A percentile compares a stretch with the other conserved stretches of the same genome.
phyloP scores from a whole-genome alignment of 495 filamentous ascomycete genomes.

The Penicillium macrosclerotiorum region DNA sequence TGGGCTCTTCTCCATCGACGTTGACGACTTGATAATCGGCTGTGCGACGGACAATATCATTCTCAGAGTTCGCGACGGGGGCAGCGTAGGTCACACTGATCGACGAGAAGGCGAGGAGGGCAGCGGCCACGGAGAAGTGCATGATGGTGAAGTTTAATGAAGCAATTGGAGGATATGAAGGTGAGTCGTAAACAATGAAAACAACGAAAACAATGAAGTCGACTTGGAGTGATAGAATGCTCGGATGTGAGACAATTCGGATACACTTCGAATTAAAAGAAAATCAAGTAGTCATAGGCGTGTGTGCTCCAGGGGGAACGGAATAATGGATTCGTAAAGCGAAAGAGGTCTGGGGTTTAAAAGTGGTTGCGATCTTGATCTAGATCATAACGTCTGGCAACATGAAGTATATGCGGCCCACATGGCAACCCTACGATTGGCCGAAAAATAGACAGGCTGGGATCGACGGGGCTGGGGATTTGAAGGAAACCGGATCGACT shows the following conservation, averaged over 20 bases:
- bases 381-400: conserved; percentile 3
- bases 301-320: no score
- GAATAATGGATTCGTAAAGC: background rate
- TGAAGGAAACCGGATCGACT: background rate
- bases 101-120: conserved; percentile 31
- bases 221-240: background rate
- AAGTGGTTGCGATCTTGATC: conserved; percentile 10
- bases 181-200: background rate
- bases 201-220: background rate
- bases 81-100: conserved; percentile 31
- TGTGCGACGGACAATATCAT: conserved; percentile 30
- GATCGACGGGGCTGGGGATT: conserved; percentile 28
- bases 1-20: conserved; percentile 37
- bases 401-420: conserved; percentile 14
- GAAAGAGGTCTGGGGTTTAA: conserved; percentile 17
- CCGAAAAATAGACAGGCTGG: conserved; percentile 29
- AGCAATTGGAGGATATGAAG: background rate
- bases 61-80: conserved; percentile 30
- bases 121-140: conserved; percentile 31
- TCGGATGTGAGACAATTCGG: background rate
- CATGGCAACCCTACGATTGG: conserved; percentile 11
- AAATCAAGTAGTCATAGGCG: no score
- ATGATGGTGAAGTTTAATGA: conserved; percentile 22
- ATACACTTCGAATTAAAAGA: background rate
- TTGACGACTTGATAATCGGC: conserved; percentile 48